phyloP scores from a whole-genome alignment of 352 stramenopile genomes.

The Lagenidium giganteum region DNA sequence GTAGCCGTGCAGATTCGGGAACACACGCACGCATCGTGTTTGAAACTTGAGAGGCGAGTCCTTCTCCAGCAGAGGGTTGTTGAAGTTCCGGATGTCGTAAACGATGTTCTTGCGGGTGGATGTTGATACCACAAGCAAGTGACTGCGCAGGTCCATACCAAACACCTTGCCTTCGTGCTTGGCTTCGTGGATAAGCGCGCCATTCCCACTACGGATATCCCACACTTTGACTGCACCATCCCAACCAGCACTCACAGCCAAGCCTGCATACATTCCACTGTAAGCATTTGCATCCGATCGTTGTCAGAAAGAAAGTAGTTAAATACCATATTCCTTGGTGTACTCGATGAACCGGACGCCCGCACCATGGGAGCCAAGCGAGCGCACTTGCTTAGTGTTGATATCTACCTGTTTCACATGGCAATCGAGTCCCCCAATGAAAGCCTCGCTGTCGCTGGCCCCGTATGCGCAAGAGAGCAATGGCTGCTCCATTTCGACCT shows the following conservation, averaged over 20 bases:
- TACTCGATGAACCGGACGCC: conserved; percentile 58
- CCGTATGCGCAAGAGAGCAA: conserved; percentile 68
- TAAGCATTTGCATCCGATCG: too few relatives aligned
- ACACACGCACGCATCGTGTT: conserved; percentile 83
- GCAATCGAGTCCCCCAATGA: conserved; percentile 72
- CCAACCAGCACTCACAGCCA: conserved; percentile 63
- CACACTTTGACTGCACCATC: conserved; percentile 59
- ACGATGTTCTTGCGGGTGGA: conserved; percentile 51
- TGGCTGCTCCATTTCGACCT: conserved; percentile 65
- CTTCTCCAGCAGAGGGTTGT: conserved; percentile 49
- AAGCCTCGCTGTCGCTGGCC: conserved; percentile 53
- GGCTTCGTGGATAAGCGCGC: conserved; percentile 38
- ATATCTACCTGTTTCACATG: conserved; percentile 53
- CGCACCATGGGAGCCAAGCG: conserved; percentile 38
- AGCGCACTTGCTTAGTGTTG: conserved; percentile 23
- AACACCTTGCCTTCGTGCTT: conserved; percentile 59
- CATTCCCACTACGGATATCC: conserved; percentile 56
- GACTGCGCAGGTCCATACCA: conserved; percentile 48
- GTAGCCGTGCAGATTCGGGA: conserved; percentile 73
- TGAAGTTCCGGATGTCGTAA: conserved; percentile 83
- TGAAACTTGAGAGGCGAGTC: conserved; percentile 89
- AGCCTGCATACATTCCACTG: conserved; percentile 12
- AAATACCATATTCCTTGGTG: conserved; percentile 34
- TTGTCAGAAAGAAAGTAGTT: background rate
- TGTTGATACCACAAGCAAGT: conserved; percentile 55